phyloP scores from a whole-genome alignment of 2,329 filamentous ascomycete genomes.

The Diaporthe sp. region DNA sequence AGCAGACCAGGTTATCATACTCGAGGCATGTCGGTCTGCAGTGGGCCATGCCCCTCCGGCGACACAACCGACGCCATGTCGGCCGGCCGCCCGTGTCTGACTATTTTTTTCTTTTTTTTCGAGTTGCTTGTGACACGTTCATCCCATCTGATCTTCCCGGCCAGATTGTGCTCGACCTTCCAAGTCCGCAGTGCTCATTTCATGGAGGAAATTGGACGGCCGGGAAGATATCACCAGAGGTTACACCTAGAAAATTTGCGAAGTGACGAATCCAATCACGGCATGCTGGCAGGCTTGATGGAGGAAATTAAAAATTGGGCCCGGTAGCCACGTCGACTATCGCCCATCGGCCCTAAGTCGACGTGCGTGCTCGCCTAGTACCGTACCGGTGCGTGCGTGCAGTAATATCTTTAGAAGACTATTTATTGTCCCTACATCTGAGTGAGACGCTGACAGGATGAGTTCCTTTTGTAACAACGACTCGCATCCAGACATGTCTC shows the following conservation, averaged over 20 bases:
- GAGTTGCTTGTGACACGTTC: conserved; percentile 22
- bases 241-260: conserved; percentile 37
- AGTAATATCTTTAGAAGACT: background rate
- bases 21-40: conserved; percentile 4
- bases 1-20: background rate
- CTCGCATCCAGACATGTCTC: conserved; percentile 28
- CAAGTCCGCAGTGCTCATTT: conserved; percentile 36
- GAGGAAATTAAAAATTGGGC: conserved; percentile 39
- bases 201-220: conserved; percentile 37
- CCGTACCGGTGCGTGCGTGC: too few relatives aligned
- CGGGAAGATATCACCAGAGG: conserved; percentile 35
- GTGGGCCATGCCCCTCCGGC: conserved; percentile 14
- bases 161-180: conserved; percentile 18
- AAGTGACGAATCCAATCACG: conserved; percentile 28
- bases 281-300: conserved; percentile 26
- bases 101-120: too few relatives aligned
- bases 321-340: conserved; percentile 23
- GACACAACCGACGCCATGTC: conserved; percentile 1
- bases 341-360: conserved; percentile 9
- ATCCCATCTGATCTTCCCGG: conserved; percentile 6
- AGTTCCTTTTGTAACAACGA: conserved; percentile 4
- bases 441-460: background rate
- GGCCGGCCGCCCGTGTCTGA: conserved; percentile 8
- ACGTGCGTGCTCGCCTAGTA: background rate
- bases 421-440: background rate